Conservation (phyloP, 345 rosid genomes). For the Clausena lansium region DNA sequence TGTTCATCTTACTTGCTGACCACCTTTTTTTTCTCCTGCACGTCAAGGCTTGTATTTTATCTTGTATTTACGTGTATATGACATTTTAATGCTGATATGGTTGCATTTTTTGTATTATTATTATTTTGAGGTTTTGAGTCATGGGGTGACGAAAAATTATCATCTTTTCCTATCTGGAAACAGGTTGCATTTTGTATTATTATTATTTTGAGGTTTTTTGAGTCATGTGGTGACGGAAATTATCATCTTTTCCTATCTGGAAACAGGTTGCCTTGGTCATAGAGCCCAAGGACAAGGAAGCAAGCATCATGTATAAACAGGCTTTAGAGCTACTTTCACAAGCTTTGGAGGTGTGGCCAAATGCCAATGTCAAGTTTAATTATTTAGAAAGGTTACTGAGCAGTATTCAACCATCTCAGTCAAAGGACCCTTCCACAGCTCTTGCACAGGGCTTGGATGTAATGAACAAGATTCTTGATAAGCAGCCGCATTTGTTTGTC, state of each 20-base stretch:
- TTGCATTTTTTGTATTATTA: neutral
- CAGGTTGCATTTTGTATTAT: too few species aligned
- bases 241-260: constrained; percentile 14
- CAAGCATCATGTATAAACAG: constrained; percentile 85
- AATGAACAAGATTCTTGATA: constrained; percentile 97
- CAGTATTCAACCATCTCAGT: constrained; percentile 89
- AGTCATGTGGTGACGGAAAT: too few species aligned
- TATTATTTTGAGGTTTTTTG: too few species aligned
- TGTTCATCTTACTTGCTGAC: neutral
- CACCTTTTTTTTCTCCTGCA: neutral
- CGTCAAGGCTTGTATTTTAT: neutral
- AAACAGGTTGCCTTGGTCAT: constrained; percentile 95
- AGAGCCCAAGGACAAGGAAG: constrained; percentile 99
- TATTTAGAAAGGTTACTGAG: constrained; percentile 86
- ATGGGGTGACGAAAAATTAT: neutral
- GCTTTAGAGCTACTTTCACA: constrained; percentile 91
- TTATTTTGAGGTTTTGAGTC: neutral
- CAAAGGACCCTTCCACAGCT: constrained; percentile 93
- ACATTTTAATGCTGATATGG: neutral
- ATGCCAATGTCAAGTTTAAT: constrained; percentile 95
- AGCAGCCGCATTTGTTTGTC: constrained; percentile 92
- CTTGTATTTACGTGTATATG: neutral
- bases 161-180: too few species aligned
- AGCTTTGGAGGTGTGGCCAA: constrained; percentile 99
- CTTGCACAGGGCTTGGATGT: constrained; percentile 99